Evolutionary conservation across 768 basidiomycete species (phyloP), one percentile per base, ranked within the genome.

Genomic region (Rossbeevera mucosa): DNA sequence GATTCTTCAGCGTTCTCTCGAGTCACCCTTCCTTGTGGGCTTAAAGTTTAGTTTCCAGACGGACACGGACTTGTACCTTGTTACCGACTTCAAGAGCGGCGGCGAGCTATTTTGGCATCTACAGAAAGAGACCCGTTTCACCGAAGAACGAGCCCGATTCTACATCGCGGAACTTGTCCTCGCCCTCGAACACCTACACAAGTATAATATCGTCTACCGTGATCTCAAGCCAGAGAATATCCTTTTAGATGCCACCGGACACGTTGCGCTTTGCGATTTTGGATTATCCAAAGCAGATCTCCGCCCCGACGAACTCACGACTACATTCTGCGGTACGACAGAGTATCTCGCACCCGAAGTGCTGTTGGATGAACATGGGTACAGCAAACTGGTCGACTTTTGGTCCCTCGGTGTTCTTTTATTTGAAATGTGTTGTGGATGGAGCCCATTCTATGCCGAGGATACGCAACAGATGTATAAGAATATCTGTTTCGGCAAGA

Each of bases 391-490:
- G 45, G 96, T 99, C 60, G 96, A 99, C 68, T 99, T 98, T 68
- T 99, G 96, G 94, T 90, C 87, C 44, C 74, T 97, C 18, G 95
- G 94, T 29, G 96, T 98, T 1, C 76, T 99, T 28, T 76, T 99
- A 21, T 99, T 98, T 67, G 96, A 99, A 73, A 99, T 99, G 96
- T 98, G 96, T 64, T 99, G 96, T 60, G 96, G 96, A 6, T 98
- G 96, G 96, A 93, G 90, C 66, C 96, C 96, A 38, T 99, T 98
- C 74, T 99, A 98, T 64, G 94, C 95, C 16, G 96, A 99, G 64
- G 96, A 99, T 66, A 96, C 93, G 4, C 95, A 99, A 68, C 91
- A 95, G 72, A 99, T 99, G 96, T 99, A 99, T 76, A 94, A 94
- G 78, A 93, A 90, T 72, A 92, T 91, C 59, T 96, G 94, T 68